These are phyloP conservation scores for Drechslerella coelobrocha DNA, from an alignment of 2,329 filamentous ascomycete genomes.

Conservation along the genomic window DNA sequence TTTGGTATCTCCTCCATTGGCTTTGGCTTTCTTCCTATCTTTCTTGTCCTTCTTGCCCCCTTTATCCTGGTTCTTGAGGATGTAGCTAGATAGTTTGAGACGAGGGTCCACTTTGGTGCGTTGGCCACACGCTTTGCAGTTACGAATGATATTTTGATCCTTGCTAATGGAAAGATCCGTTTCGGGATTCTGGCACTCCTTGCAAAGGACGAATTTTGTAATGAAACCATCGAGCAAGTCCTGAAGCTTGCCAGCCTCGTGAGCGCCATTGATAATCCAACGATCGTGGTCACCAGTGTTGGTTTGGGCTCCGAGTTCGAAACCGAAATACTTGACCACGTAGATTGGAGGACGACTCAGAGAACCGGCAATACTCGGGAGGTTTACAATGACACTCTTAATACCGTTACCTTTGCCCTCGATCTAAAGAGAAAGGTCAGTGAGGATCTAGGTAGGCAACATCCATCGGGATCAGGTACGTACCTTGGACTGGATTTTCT, in stretches of 20 bases:
- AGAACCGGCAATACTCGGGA: conserved; percentile 89
- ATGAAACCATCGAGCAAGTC: conserved; percentile 99
- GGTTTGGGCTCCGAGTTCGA: conserved; percentile 98
- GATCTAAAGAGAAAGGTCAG: conserved; percentile 62
- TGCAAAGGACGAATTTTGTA: conserved; percentile 97
- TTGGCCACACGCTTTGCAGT: conserved; percentile 98
- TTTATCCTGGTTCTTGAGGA: conserved; percentile 91
- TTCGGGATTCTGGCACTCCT: conserved; percentile 99
- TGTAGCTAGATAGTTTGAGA: conserved; percentile 95
- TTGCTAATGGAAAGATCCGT: conserved; percentile 89
- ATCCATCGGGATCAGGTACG: not conserved
- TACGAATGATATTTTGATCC: conserved; percentile 86
- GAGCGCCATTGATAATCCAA: conserved; percentile 99
- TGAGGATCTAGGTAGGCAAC: not conserved
- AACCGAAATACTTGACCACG: conserved; percentile 99
- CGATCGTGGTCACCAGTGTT: conserved; percentile 95
- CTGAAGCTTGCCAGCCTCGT: conserved; percentile 93
- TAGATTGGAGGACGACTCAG: conserved; percentile 91
- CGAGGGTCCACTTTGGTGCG: conserved; percentile 89
- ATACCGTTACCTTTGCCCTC: conserved; percentile 99
- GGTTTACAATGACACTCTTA: conserved; percentile 97
- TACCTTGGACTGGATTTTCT: conserved; percentile 87
- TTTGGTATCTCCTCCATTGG: conserved; percentile 63
- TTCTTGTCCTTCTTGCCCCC: conserved; percentile 87
- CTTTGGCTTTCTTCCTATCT: conserved; percentile 84